A percentile compares a stretch with the other conserved stretches of the same genome.
Conservation (phyloP, 495 filamentous ascomycete genomes). For the Penicillium herquei region DNA sequence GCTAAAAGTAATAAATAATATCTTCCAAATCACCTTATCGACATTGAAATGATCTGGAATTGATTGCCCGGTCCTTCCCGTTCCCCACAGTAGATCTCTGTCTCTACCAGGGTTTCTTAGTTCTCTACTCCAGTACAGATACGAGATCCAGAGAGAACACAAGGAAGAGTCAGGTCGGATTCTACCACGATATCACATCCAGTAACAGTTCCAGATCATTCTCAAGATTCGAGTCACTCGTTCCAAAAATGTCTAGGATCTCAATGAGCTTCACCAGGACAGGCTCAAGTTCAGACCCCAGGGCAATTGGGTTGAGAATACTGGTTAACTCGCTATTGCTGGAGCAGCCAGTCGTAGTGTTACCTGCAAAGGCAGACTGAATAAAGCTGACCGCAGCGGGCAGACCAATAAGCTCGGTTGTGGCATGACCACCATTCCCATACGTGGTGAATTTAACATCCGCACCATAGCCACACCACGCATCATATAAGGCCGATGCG, state of each 20-base stretch:
- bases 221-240: constrained; percentile 20
- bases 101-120: no score
- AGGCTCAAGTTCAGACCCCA: constrained; percentile 31
- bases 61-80: no score
- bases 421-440: constrained; percentile 28
- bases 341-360: constrained; percentile 18
- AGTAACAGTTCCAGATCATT: constrained; percentile 16
- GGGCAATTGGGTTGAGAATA: constrained; percentile 25
- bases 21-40: no score
- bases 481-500: constrained; percentile 19
- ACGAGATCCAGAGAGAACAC: not conserved
- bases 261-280: constrained; percentile 23
- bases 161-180: not conserved
- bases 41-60: no score
- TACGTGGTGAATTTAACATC: constrained; percentile 32
- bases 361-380: constrained; percentile 29
- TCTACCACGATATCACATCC: constrained; percentile 5
- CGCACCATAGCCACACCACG: constrained; percentile 30
- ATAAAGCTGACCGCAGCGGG: constrained; percentile 25
- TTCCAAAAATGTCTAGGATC: constrained; percentile 14
- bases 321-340: constrained; percentile 19
- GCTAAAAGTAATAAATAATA: no score
- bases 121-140: no score
- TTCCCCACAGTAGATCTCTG: no score
- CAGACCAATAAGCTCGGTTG: constrained; percentile 27